These are phyloP conservation scores for Begonia fuchsioides DNA, from an alignment of 306 rosid genomes.

Conservation along the genomic window DNA sequence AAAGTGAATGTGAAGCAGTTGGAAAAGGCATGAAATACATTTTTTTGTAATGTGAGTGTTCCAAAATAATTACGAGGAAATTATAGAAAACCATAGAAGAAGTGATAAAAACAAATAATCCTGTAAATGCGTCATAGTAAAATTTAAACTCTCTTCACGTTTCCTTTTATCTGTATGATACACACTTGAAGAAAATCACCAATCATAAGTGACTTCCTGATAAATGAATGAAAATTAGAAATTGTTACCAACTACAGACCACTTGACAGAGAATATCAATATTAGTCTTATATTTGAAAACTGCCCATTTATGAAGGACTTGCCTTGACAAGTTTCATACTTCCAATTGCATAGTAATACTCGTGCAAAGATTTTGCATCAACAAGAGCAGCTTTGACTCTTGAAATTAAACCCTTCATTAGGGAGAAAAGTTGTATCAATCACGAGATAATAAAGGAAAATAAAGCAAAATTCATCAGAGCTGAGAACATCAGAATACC, in stretches of 20 bases:
- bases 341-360: slow-evolving; percentile 56
- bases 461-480: slow-evolving; percentile 10
- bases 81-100: background rate
- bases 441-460: slow-evolving; percentile 9
- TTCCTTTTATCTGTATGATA: background rate
- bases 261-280: too few species aligned
- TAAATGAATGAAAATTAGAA: too few species aligned
- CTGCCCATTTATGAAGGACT: background rate
- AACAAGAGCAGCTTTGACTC: slow-evolving; percentile 36
- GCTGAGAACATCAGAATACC: slow-evolving; percentile 27
- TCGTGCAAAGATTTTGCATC: slow-evolving; percentile 65
- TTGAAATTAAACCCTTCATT: slow-evolving; percentile 47
- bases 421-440: slow-evolving; percentile 9
- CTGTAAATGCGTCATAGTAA: background rate
- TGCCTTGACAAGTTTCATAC: slow-evolving; percentile 78
- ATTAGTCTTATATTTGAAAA: background rate
- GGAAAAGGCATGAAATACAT: too few species aligned
- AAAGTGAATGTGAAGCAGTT: too few species aligned
- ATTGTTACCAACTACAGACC: too few species aligned
- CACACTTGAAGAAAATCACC: too few species aligned
- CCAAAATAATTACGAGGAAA: background rate
- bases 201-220: too few species aligned
- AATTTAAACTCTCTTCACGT: background rate
- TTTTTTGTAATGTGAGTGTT: too few species aligned
- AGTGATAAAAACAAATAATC: background rate